Evolutionary conservation across 1,139 yeast species (phyloP).

Genomic region (Keqinozyma sinolaborantium): DNA sequence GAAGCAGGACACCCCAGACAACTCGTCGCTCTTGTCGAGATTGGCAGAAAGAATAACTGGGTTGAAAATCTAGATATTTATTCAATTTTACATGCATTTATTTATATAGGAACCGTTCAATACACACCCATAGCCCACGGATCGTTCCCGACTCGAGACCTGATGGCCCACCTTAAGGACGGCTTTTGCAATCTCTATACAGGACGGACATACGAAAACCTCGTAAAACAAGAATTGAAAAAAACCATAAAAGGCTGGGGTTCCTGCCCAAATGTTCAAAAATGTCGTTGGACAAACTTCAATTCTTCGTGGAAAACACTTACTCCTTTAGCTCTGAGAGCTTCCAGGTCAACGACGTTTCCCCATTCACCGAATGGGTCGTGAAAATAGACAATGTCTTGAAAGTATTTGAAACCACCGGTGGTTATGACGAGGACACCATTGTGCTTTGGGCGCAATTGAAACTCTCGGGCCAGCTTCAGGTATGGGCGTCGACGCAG

Average conservation of each 20-base stretch:
- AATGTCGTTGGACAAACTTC: too few relatives aligned
- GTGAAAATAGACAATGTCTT: background rate
- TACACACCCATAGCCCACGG: too few relatives aligned
- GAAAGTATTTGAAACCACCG: background rate
- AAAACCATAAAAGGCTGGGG: too few relatives aligned
- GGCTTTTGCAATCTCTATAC: too few relatives aligned
- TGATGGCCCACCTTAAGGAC: too few relatives aligned
- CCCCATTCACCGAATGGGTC: background rate
- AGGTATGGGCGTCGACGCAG: background rate
- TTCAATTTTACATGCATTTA: background rate
- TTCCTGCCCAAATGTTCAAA: constrained; percentile 2
- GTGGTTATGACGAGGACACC: background rate
- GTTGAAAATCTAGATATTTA: background rate
- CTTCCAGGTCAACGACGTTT: background rate
- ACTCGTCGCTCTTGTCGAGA: background rate
- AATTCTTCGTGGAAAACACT: background rate
- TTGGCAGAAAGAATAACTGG: background rate
- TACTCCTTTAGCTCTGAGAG: background rate
- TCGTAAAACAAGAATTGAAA: too few relatives aligned
- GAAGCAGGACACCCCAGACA: too few relatives aligned
- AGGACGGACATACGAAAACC: too few relatives aligned
- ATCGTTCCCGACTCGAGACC: too few relatives aligned
- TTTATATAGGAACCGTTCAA: constrained; percentile 1
- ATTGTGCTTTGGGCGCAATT: background rate
- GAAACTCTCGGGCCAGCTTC: background rate